These are phyloP conservation scores for Liquidambar formosana DNA, from an alignment of 164 flowering plant species.

Conservation along the genomic window DNA sequence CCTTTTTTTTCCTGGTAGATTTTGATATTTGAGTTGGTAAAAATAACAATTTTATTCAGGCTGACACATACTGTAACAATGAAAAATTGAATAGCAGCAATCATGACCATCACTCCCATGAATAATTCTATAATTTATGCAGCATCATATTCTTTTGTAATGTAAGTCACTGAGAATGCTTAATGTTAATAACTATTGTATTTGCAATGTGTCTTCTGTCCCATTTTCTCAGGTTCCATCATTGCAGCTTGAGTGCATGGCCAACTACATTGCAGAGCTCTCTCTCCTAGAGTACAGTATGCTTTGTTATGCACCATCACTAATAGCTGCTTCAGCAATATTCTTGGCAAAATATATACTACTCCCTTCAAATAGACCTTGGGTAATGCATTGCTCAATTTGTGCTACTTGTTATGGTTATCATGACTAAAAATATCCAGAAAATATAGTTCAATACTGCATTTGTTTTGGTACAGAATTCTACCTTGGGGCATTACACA, in stretches of 20 bases:
- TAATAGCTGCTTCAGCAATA: conserved; percentile 81
- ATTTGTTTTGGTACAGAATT: conserved; percentile 38
- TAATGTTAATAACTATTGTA: no score
- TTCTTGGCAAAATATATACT: conserved; percentile 79
- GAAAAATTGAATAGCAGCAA: no score
- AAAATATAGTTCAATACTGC: not conserved
- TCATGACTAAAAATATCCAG: no score
- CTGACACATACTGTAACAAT: no score
- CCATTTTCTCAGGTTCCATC: conserved; percentile 47
- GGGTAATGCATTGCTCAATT: conserved; percentile 45
- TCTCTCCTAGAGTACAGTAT: conserved; percentile 84
- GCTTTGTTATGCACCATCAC: conserved; percentile 80
- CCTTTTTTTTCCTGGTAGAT: no score
- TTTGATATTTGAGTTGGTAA: no score
- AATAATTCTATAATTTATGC: no score
- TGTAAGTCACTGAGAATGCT: no score
- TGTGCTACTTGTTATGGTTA: not conserved
- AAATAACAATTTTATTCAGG: no score
- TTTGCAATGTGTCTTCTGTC: not conserved
- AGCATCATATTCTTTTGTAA: no score
- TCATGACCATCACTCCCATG: no score
- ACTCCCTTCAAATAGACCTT: conserved; percentile 69
- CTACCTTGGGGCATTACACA: conserved; percentile 62
- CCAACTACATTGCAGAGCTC: conserved; percentile 86
- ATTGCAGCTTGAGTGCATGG: conserved; percentile 78